Evolutionary conservation across 2,329 filamentous ascomycete genomes (phyloP).

Genomic region (Drechslera avenae): DNA sequence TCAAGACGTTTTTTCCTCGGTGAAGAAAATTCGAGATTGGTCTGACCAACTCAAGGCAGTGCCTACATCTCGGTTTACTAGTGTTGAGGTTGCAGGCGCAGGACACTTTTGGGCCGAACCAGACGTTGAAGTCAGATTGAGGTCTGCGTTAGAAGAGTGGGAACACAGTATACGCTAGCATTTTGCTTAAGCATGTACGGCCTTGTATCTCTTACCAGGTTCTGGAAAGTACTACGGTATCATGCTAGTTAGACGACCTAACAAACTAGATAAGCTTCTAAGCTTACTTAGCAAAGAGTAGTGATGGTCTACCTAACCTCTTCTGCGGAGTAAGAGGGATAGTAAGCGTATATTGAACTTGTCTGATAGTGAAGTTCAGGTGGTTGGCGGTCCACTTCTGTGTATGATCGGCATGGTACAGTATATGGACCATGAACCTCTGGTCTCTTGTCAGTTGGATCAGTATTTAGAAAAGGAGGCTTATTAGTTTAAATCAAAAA

Average conservation of each 20-base stretch:
- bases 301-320: neutral
- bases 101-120: conserved; percentile 59
- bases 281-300: neutral
- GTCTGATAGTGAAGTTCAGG: neutral
- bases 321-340: neutral
- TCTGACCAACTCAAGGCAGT: conserved; percentile 55
- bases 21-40: conserved; percentile 71
- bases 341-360: neutral
- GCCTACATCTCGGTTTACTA: conserved; percentile 42
- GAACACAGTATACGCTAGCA: neutral
- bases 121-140: conserved; percentile 48
- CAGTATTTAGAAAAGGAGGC: too few species aligned
- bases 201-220: too few species aligned
- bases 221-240: too few species aligned
- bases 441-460: too few species aligned
- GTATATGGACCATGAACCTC: too few species aligned
- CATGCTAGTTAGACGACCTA: too few species aligned
- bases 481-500: too few species aligned
- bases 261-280: too few species aligned
- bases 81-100: conserved; percentile 54
- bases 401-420: too few species aligned
- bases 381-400: neutral
- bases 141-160: conserved; percentile 51
- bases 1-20: conserved; percentile 73
- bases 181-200: too few species aligned